Evolutionary conservation across 2,329 filamentous ascomycete genomes (phyloP), one percentile per base, ranked within the genome.

Genomic region (Sarocladium kiliense): DNA sequence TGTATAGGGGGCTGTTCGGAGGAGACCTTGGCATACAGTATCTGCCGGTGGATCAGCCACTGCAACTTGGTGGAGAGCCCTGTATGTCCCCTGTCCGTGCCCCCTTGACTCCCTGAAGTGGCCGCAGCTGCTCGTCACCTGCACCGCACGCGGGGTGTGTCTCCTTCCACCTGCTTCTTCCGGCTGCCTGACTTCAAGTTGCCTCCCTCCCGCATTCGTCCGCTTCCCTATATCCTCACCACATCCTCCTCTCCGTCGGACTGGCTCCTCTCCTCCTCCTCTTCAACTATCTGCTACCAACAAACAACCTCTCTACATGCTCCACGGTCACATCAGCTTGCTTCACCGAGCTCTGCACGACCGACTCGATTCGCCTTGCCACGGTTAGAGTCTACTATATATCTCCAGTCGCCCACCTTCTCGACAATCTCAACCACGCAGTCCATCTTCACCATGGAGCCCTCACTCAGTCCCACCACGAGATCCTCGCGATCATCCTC

Each of bases 401-500:
- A 10, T 12, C 7, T 45, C 5, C 41, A 10, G 9, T 11, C 41
- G 7, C 4, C 19, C 41, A 45, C 3, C 23, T 11, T 49, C 44
- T 30, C 26, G 26, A 49, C 30, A 18, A 51, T 10, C 4, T 4
- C 47, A 23, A 49, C 26, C 6, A 34, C 7, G 12, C 26, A 27
- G 12, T 18, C 44, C 23, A 49, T 41, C 41, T 34, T 44, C 60
- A 64, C 49, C 34, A 73, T 73, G 71, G 68, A 72, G 39, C 61
- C 69, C 21, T 66, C 71, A 53, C 64, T 54, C 63, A 65, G 53
- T 30, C 65, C 42, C 59, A 68, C 62, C 62, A 68, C 68, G 30
- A 65, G 64, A 63, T 67, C 62, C 66, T 74, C 72, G 30, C 68
- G 72, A 34, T 72, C 72, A 23, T 79, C 79, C 11, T 78, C 77